Evolutionary conservation across 768 basidiomycete species (phyloP).

Genomic region (Candolleomyces eurysporus): DNA sequence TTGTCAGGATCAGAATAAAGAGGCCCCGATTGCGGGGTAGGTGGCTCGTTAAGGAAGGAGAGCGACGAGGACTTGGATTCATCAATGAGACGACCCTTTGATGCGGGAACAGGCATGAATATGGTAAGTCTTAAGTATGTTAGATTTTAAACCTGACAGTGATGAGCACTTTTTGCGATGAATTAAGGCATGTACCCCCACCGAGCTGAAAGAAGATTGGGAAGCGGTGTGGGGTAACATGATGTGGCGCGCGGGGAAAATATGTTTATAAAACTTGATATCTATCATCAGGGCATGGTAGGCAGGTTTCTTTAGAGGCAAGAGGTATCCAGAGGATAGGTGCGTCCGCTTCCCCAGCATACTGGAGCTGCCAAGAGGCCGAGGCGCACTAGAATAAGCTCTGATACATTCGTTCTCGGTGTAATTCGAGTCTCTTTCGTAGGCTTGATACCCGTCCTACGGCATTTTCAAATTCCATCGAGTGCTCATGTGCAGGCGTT

Average conservation of each 20-base stretch:
- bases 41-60: not conserved
- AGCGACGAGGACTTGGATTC: not conserved
- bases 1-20: not conserved
- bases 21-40: not conserved
- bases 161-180: conserved; percentile 2
- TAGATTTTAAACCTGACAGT: conserved; percentile 6
- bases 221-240: not conserved
- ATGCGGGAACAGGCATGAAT: not conserved
- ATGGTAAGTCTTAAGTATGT: conserved; percentile 1
- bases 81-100: not conserved
- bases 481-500: no score
- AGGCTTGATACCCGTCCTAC: no score
- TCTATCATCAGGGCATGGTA: not conserved
- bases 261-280: not conserved
- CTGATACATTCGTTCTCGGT: no score
- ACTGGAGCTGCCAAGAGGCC: no score
- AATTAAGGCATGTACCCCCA: not conserved
- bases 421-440: no score
- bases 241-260: conserved; percentile 1
- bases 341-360: not conserved
- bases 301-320: not conserved
- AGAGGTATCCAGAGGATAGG: not conserved
- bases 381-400: no score
- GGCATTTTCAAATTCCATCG: no score
- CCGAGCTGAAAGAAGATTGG: not conserved